Evolutionary conservation across 2,329 filamentous ascomycete species (phyloP), one percentile per base, ranked within the genome.

Genomic region (Geoglossum cookeanum): DNA sequence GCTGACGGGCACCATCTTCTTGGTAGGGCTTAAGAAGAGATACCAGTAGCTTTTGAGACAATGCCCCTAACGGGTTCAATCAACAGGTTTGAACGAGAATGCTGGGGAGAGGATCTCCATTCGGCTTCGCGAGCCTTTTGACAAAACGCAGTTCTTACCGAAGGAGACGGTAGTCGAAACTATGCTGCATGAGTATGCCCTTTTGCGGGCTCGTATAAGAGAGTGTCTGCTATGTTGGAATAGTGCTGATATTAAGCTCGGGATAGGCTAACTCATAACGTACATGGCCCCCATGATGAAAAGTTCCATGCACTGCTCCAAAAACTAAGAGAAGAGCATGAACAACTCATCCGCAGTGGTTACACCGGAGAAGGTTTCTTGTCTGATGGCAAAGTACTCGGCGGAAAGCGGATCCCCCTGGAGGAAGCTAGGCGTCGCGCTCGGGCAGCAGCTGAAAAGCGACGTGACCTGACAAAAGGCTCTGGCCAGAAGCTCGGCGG

Each of bases 281-380:
- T 88, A 9, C 81, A 84, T 68, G 88, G 87, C 0, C 86, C 87
- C 1, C 91, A 97, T 67, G 81, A 96, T 65, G 77, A 75, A 52
- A 78, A 84, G 39, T 97, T 97, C 65, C 81, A 95, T 63, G 82
- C 82, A 0, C 73, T 96, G 4, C 95, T 90, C 87, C 84, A 95
- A 63, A 84, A 94, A 66, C 78, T 96, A 3, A 81, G 91, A 22
- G 86, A 91, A 58, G 90, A 96, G 69, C 83, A 91, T 64, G 80
- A 89, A 64, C 79, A 81, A 1, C 76, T 96, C 5, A 66, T 82
- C 9, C 72, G 80, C 59, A 92, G 91, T 66, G 91, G 91, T 17
- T 96, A 91, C 65, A 94, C 87, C 0, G 91, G 91, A 11, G 89
- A 95, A 68, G 86, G 86, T 0, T 96, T 96, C 70, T 72, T 95